Percentiles rank a stretch among this genome's conserved stretches.
Conservation (phyloP, 2,329 filamentous ascomycete species). For the Claviceps maximensis region DNA sequence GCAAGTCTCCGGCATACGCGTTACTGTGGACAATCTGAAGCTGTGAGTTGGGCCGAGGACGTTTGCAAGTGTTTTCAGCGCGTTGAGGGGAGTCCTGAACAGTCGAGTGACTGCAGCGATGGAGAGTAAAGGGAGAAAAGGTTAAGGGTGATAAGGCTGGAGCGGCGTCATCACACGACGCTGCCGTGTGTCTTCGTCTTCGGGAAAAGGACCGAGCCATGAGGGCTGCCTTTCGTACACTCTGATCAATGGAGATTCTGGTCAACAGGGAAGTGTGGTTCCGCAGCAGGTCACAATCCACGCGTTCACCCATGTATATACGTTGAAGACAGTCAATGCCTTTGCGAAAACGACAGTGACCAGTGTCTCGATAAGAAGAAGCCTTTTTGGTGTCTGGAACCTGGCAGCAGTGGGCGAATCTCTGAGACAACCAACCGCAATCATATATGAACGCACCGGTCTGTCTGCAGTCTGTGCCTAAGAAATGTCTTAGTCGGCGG, state of each 20-base stretch:
- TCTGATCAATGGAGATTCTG: background rate
- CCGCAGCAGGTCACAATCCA: background rate
- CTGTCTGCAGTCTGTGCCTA: background rate
- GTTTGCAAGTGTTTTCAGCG: background rate
- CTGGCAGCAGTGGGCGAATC: background rate
- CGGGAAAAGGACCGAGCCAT: background rate
- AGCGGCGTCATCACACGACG: conserved; percentile 1
- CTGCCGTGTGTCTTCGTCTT: background rate
- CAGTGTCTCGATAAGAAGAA: background rate
- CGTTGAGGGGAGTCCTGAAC: background rate
- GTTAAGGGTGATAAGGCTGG: conserved; percentile 1
- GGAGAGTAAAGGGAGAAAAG: conserved; percentile 2
- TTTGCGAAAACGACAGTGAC: background rate
- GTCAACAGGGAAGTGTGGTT: background rate
- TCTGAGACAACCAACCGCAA: background rate
- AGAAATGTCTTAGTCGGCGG: background rate
- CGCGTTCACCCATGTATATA: background rate
- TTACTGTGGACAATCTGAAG: background rate
- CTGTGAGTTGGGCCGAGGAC: background rate
- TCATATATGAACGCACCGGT: background rate
- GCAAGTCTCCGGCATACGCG: conserved; percentile 2
- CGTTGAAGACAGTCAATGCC: background rate
- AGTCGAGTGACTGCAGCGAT: conserved; percentile 5
- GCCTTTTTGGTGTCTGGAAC: background rate
- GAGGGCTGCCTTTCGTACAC: background rate